Evolutionary conservation across 306 rosid species (phyloP).

Genomic region (Cucumis cinereus): DNA sequence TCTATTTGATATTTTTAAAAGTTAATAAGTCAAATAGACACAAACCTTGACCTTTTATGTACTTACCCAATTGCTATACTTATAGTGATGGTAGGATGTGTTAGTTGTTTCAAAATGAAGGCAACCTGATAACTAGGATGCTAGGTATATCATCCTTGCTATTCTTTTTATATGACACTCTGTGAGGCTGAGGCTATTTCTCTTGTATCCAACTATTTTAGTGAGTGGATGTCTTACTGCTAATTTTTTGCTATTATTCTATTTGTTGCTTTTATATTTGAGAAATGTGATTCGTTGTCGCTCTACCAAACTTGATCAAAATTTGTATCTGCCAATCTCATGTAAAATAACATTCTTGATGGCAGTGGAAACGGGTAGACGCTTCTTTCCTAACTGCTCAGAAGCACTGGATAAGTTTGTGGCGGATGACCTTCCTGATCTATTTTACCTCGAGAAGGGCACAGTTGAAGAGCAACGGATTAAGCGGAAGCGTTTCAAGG

Average conservation of each 20-base stretch:
- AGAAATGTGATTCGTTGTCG: not conserved
- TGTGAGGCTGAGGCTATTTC: not conserved
- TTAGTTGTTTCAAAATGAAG: too few relatives aligned
- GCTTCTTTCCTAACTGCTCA: conserved; percentile 37
- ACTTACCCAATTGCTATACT: too few relatives aligned
- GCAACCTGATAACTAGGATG: not conserved
- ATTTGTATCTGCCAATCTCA: not conserved
- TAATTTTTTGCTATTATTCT: not conserved
- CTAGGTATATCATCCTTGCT: not conserved
- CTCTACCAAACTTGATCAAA: not conserved
- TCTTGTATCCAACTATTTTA: not conserved
- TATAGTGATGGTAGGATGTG: too few relatives aligned
- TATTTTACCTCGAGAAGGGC: conserved; percentile 26
- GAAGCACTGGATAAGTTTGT: conserved; percentile 43
- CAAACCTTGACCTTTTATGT: too few relatives aligned
- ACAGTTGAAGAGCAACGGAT: conserved; percentile 26
- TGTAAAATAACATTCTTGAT: not conserved
- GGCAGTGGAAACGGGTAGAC: conserved; percentile 36
- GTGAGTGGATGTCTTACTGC: not conserved
- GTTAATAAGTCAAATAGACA: too few relatives aligned
- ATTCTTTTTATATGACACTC: not conserved
- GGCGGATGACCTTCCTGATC: conserved; percentile 31
- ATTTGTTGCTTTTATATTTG: not conserved
- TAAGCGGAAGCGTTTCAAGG: conserved; percentile 32
- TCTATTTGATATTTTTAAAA: too few relatives aligned